Percentiles rank a stretch among this genome's conserved stretches.
phyloP scores from a whole-genome alignment of 1,139 yeast genomes.

The Lodderomyces orthopsilosis region DNA sequence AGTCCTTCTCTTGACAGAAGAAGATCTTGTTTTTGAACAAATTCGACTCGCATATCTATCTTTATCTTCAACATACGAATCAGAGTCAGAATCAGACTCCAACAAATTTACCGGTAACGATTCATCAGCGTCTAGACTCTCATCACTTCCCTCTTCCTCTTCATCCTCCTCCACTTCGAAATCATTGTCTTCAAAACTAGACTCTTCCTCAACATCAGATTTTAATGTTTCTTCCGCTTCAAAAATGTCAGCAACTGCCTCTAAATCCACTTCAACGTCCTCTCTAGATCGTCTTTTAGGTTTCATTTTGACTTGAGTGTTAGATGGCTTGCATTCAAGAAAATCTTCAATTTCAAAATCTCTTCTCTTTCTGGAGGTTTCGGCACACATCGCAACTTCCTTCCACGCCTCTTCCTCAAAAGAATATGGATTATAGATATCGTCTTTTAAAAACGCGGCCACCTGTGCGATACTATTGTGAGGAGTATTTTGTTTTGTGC shows the following conservation, averaged over 20 bases:
- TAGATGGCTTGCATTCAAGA: neutral
- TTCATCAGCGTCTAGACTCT: conserved; percentile 6
- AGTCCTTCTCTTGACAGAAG: conserved; percentile 12
- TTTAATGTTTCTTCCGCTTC: conserved; percentile 9
- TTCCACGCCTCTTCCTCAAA: conserved; percentile 51
- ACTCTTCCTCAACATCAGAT: conserved; percentile 14
- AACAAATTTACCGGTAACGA: conserved; percentile 6
- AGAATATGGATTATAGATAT: conserved; percentile 56
- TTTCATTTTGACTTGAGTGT: neutral
- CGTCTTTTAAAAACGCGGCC: conserved; percentile 59
- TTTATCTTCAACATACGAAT: conserved; percentile 1
- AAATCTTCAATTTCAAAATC: conserved; percentile 6
- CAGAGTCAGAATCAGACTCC: conserved; percentile 6
- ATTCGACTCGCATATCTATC: neutral
- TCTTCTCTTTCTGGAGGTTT: neutral
- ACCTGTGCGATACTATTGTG: conserved; percentile 54
- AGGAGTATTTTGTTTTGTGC: conserved; percentile 10
- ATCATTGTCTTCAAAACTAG: conserved; percentile 12
- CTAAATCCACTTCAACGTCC: conserved; percentile 6
- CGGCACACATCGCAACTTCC: conserved; percentile 32
- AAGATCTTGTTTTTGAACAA: conserved; percentile 4
- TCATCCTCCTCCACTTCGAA: conserved; percentile 13
- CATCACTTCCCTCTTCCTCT: conserved; percentile 12
- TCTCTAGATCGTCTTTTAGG: neutral
- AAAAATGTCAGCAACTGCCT: conserved; percentile 3